Evolutionary conservation across 2,329 filamentous ascomycete species (phyloP).

Genomic region (Neonectria magnoliae): DNA sequence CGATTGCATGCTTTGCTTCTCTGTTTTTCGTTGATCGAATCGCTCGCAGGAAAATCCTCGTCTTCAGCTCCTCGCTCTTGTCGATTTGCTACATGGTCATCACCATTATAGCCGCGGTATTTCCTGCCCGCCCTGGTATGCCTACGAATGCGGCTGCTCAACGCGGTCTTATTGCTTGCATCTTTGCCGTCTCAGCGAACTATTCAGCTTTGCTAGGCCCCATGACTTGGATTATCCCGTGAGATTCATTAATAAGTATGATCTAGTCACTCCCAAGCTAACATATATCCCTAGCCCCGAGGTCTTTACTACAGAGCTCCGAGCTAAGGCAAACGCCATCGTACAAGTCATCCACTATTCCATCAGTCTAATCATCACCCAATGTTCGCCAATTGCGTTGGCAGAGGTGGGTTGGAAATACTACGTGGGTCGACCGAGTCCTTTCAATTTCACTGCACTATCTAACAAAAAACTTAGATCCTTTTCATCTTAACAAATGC

Average conservation of each 20-base stretch:
- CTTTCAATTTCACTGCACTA: rapidly evolving
- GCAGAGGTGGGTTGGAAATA: constrained; percentile 54
- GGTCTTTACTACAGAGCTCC: constrained; percentile 53
- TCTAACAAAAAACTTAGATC: constrained; percentile 39
- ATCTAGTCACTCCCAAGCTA: rapidly evolving
- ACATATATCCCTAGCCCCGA: constrained; percentile 43
- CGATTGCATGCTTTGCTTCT: constrained; percentile 50
- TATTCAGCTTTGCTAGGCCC: constrained; percentile 53
- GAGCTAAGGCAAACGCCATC: constrained; percentile 54
- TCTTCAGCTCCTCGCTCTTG: constrained; percentile 49
- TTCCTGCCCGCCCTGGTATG: constrained; percentile 47
- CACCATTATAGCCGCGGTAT: constrained; percentile 50
- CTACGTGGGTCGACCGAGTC: constrained; percentile 41
- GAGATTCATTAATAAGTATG: constrained; percentile 23
- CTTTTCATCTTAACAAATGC: constrained; percentile 52
- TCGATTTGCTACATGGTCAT: constrained; percentile 52
- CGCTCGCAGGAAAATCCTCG: constrained; percentile 49
- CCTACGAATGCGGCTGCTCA: constrained; percentile 52
- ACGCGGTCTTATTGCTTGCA: constrained; percentile 51
- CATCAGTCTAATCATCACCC: constrained; percentile 52
- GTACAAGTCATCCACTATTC: constrained; percentile 55
- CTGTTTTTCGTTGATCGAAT: constrained; percentile 53
- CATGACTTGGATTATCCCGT: constrained; percentile 57
- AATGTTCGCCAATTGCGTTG: constrained; percentile 53
- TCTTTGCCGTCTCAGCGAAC: constrained; percentile 47